Conservation (phyloP, 2,329 filamentous ascomycete species). For the Arthroderma uncinatum region DNA sequence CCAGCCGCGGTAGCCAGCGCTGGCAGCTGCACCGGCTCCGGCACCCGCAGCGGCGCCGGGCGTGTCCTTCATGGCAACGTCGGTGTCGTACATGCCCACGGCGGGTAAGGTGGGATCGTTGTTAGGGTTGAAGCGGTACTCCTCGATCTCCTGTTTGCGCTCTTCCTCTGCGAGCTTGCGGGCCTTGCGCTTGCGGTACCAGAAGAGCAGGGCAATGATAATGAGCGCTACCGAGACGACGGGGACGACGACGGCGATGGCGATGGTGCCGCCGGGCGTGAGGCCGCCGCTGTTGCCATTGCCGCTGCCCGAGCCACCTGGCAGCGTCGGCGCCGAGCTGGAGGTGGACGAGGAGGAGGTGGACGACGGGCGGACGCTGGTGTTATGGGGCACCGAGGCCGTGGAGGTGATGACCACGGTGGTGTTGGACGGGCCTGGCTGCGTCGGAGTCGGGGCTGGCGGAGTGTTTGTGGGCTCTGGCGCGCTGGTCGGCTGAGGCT, state of each 20-base stretch:
- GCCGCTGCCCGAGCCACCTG: conserved; percentile 20
- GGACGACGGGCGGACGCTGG: conserved; percentile 6
- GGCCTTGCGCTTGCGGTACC: conserved; percentile 82
- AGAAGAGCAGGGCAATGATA: conserved; percentile 62
- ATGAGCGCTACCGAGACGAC: conserved; percentile 78
- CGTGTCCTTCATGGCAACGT: conserved; percentile 29
- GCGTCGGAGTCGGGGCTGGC: conserved; percentile 4
- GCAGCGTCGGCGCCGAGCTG: conserved; percentile 20
- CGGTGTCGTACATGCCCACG: conserved; percentile 37
- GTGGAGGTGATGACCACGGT: conserved; percentile 22
- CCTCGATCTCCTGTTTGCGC: conserved; percentile 88
- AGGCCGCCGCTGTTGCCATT: conserved; percentile 28
- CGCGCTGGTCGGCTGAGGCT: neutral
- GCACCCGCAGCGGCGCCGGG: neutral
- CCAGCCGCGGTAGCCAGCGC: conserved; percentile 74
- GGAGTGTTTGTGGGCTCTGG: neutral
- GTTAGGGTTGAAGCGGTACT: conserved; percentile 97
- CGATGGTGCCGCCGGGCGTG: conserved; percentile 56
- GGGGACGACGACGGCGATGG: conserved; percentile 86
- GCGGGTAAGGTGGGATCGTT: conserved; percentile 69
- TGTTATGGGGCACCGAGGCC: conserved; percentile 3
- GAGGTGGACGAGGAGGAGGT: conserved; percentile 17
- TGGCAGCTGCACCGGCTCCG: conserved; percentile 53
- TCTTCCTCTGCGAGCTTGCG: conserved; percentile 76
- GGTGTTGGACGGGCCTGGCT: conserved; percentile 4